Evolutionary conservation across 2,329 filamentous ascomycete genomes (phyloP).

Genomic region (Setomelanomma holmii): DNA sequence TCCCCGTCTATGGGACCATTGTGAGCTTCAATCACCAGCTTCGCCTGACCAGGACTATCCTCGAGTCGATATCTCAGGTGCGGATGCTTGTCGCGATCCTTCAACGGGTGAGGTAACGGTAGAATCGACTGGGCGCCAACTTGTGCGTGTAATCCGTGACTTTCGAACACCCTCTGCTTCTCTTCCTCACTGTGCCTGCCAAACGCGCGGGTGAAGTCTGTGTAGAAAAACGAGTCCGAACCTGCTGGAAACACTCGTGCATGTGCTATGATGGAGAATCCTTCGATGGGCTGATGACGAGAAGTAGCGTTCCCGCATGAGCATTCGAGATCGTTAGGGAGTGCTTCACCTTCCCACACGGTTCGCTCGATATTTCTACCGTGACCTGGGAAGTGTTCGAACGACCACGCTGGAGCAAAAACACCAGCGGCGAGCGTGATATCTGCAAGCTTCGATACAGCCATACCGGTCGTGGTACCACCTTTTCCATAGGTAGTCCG

Average conservation of each 20-base stretch:
- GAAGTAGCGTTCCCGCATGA: constrained; percentile 36
- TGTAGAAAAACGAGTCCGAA: constrained; percentile 48
- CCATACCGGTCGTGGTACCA: constrained; percentile 52
- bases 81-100: neutral
- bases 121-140: constrained; percentile 45
- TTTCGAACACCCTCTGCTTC: constrained; percentile 16
- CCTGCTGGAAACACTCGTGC: constrained; percentile 43
- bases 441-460: constrained; percentile 47
- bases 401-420: constrained; percentile 57
- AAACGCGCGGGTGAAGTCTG: constrained; percentile 47
- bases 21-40: constrained; percentile 26
- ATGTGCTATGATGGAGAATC: constrained; percentile 29
- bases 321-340: constrained; percentile 40
- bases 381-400: constrained; percentile 51
- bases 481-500: constrained; percentile 49
- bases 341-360: constrained; percentile 45
- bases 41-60: constrained; percentile 4
- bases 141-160: constrained; percentile 32
- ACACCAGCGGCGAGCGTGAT: constrained; percentile 49
- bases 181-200: constrained; percentile 17
- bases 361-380: constrained; percentile 36
- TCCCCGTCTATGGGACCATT: no score
- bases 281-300: constrained; percentile 32
- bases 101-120: constrained; percentile 19
- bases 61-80: constrained; percentile 24